phyloP scores from a whole-genome alignment of 1,284 basidiomycete species.

The Cutaneotrichosporon daszewskae region DNA sequence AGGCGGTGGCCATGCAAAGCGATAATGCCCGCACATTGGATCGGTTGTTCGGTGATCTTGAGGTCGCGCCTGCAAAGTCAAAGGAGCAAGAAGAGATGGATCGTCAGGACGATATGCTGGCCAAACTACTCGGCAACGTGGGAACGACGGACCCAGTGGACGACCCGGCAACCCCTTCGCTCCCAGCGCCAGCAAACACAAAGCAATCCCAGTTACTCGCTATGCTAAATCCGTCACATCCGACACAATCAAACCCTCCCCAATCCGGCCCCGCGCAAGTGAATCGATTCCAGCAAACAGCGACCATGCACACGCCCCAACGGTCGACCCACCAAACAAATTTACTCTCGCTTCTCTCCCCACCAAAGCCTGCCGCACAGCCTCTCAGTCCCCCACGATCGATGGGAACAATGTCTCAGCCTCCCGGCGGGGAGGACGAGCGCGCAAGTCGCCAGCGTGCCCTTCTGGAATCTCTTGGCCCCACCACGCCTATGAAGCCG shows the following conservation, averaged over 20 bases:
- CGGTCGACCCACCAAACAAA: conserved; percentile 11
- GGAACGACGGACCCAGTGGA: conserved; percentile 8
- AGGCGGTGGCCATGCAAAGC: conserved; percentile 18
- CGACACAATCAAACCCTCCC: no score
- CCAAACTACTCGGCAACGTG: conserved; percentile 27
- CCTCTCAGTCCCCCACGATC: neutral
- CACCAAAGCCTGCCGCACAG: neutral
- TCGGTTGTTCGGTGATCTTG: conserved; percentile 28
- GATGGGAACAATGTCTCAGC: neutral
- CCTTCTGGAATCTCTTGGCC: conserved; percentile 2
- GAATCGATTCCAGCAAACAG: no score
- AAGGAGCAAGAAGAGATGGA: conserved; percentile 12
- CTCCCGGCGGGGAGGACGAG: neutral
- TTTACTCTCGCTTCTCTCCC: conserved; percentile 14
- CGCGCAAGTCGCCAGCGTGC: conserved; percentile 4
- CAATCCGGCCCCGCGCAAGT: no score
- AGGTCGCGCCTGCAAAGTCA: conserved; percentile 12
- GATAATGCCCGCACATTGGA: conserved; percentile 31
- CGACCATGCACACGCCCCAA: no score
- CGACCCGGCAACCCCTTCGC: neutral
- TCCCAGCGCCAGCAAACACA: conserved; percentile 1
- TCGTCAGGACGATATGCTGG: conserved; percentile 37
- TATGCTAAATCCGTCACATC: conserved; percentile 2
- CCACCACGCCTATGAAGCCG: neutral
- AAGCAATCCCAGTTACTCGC: conserved; percentile 14